Evolutionary conservation across 805 yeast genomes (phyloP).

Genomic region (Candida pini): DNA sequence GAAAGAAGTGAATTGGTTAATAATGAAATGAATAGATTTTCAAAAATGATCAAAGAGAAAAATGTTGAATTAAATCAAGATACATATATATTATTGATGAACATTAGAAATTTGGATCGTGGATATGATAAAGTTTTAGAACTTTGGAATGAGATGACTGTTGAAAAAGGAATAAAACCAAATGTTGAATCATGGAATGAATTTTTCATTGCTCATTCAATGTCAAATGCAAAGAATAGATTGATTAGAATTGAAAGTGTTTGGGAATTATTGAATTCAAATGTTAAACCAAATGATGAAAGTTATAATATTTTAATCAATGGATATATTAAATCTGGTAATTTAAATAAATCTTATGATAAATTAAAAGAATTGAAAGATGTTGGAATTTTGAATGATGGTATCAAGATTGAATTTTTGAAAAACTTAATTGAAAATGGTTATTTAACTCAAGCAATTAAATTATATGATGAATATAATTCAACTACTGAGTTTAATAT

Average conservation of each 20-base stretch:
- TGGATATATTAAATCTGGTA: slow-evolving; percentile 37
- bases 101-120: slow-evolving; percentile 35
- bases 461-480: slow-evolving; percentile 21
- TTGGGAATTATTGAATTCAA: slow-evolving; percentile 26
- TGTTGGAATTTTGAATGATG: slow-evolving; percentile 33
- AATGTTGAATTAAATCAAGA: slow-evolving; percentile 33
- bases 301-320: slow-evolving; percentile 44
- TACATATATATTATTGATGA: slow-evolving; percentile 41
- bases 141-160: slow-evolving; percentile 46
- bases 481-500: slow-evolving; percentile 28
- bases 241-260: slow-evolving; percentile 35
- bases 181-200: slow-evolving; percentile 50
- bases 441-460: slow-evolving; percentile 36
- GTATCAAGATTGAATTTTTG: slow-evolving; percentile 40
- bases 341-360: slow-evolving; percentile 38
- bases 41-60: slow-evolving; percentile 21
- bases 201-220: slow-evolving; percentile 34
- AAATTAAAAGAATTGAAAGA: slow-evolving; percentile 29
- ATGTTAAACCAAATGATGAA: slow-evolving; percentile 39
- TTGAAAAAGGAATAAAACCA: slow-evolving; percentile 22
- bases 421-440: slow-evolving; percentile 38
- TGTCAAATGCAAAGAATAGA: slow-evolving; percentile 20
- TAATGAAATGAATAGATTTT: slow-evolving; percentile 10
- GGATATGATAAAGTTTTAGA: slow-evolving; percentile 33
- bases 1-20: slow-evolving; percentile 13